These are phyloP conservation scores for Metschnikowia lachancei DNA, from an alignment of 805 yeast genomes.

Conservation along the genomic window DNA sequence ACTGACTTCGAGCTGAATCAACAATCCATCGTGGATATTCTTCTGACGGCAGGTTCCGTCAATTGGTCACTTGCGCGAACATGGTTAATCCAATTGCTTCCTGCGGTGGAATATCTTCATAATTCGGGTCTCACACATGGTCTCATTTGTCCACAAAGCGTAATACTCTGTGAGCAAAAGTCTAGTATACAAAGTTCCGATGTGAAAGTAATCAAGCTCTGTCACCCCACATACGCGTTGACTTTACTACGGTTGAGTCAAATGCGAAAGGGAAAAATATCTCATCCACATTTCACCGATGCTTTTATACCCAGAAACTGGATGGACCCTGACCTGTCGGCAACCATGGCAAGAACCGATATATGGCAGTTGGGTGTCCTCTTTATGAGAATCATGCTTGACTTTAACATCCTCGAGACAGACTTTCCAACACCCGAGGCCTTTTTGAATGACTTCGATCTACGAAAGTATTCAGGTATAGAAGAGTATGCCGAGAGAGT, in stretches of 20 bases:
- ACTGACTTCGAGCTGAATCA: constrained; percentile 56
- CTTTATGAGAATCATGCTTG: constrained; percentile 45
- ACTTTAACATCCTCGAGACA: constrained; percentile 61
- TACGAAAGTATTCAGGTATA: constrained; percentile 49
- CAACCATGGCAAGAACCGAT: constrained; percentile 69
- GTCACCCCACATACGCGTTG: constrained; percentile 53
- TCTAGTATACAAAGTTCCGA: constrained; percentile 6
- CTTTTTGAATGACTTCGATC: constrained; percentile 27
- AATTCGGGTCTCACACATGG: constrained; percentile 82
- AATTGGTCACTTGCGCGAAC: constrained; percentile 75
- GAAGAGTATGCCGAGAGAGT: constrained; percentile 64
- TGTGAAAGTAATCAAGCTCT: constrained; percentile 55
- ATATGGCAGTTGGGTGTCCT: constrained; percentile 90
- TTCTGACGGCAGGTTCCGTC: constrained; percentile 64
- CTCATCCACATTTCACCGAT: constrained; percentile 9
- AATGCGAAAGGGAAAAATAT: constrained; percentile 2
- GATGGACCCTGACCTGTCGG: constrained; percentile 75
- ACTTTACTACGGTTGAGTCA: constrained; percentile 29
- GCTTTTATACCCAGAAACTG: constrained; percentile 43
- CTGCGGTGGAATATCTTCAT: constrained; percentile 80
- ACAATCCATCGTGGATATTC: constrained; percentile 60
- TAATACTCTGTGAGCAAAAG: constrained; percentile 38
- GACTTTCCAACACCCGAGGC: constrained; percentile 48
- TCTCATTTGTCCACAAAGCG: constrained; percentile 58
- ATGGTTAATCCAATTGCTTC: constrained; percentile 85